Evolutionary conservation across 1,284 basidiomycete genomes (phyloP), one percentile per base, ranked within the genome.

Genomic region (Cutaneotrichosporon cutaneum): DNA sequence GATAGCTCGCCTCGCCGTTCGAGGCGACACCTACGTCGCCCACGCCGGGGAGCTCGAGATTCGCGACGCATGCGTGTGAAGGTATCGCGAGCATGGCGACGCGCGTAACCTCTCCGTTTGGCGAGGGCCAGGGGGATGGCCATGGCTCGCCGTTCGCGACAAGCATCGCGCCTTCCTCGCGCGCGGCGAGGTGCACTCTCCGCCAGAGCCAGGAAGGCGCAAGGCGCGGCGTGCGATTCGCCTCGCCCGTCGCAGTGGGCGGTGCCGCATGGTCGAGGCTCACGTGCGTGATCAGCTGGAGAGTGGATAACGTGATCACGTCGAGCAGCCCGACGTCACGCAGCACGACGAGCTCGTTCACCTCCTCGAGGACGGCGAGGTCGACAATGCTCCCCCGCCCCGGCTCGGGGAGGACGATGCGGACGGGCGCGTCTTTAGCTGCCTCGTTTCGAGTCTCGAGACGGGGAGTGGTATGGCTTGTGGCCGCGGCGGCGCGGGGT

Each of bases 281-380:
- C n/a, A 59, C 33, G 39, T 63, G 61, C 1, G 51, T 48, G 7
- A 59, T 63, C 18, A 67, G 61, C 18, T 64, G 42, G 6, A 75
- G 65, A 1, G 62, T 66, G 6, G 57, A 33, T 1, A 73, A 61
- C 2, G 68, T 70, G 53, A 74, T 67, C n/a, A 73, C 56, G 48
- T 77, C 76, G 1, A 77, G 67, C 7, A 73, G 58, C 0, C 77
- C 74, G 22, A 68, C 68, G 48, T 78, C 74, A n/a, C 77, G 62
- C 21, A 78, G 59, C 5, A 74, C 66, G 7, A 67, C 64, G 16
- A 76, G 64, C 24, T 63, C 42, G 7, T 67, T 68, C 0, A 69
- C 32, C 22, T 71, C 68, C 57, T 72, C 68, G 9, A 72, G 63
- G 18, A 71, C 73, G 27, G 68, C 70, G 22, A 78, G 50, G 27